Percentiles rank a stretch among this genome's conserved stretches.
Evolutionary conservation across 208 protist species (phyloP).

Genomic region (Trichomonas tenax): DNA sequence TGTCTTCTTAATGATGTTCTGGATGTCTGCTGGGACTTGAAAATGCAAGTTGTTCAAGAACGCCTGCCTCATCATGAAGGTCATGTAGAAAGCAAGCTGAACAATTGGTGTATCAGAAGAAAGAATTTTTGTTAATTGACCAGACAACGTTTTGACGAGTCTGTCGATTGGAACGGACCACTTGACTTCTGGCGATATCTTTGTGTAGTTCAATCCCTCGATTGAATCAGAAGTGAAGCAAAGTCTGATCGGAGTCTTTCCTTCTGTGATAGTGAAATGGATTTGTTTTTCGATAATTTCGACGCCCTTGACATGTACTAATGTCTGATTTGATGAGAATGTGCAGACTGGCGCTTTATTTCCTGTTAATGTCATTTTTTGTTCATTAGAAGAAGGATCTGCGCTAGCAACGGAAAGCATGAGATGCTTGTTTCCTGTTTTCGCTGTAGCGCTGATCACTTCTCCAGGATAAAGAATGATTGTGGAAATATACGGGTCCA

Average conservation of each 20-base stretch:
- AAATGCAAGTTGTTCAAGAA: neutral
- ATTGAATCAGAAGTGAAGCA: neutral
- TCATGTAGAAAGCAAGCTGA: neutral
- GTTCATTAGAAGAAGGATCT: neutral
- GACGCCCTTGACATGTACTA: neutral
- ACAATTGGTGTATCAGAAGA: neutral
- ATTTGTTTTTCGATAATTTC: neutral
- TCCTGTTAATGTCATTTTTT: neutral
- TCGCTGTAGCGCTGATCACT: neutral
- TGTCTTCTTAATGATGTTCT: neutral
- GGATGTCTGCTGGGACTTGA: neutral
- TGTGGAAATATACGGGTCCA: neutral
- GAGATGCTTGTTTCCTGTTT: neutral
- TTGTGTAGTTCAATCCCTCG: neutral
- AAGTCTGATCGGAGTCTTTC: neutral
- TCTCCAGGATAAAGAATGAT: neutral
- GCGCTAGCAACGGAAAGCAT: neutral
- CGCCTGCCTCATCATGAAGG: neutral
- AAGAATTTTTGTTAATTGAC: neutral
- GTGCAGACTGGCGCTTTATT: neutral
- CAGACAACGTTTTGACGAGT: neutral
- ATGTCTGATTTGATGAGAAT: neutral
- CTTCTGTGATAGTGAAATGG: neutral
- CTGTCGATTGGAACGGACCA: neutral
- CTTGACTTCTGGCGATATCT: neutral